Conservation (phyloP, 257 asterid genomes). For the Plantago major region DNA sequence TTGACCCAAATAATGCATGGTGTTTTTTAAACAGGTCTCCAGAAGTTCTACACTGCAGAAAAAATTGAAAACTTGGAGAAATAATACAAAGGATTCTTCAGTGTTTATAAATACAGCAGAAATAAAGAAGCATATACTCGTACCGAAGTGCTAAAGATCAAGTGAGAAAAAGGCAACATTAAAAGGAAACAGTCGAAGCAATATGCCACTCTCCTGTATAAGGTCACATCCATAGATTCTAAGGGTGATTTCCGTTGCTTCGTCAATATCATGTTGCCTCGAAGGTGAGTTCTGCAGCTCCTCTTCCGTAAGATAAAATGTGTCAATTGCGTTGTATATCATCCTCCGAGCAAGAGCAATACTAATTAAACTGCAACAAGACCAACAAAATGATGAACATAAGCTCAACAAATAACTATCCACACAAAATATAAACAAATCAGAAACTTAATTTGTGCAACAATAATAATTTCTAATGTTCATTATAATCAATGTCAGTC, state of each 20-base stretch:
- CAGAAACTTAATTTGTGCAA: too few relatives aligned
- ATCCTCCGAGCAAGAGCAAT: slow-evolving; percentile 29
- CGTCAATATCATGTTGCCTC: slow-evolving; percentile 76
- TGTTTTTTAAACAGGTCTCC: not conserved
- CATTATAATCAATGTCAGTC: too few relatives aligned
- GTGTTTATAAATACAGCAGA: not conserved
- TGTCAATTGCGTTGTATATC: slow-evolving; percentile 91
- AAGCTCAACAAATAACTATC: too few relatives aligned
- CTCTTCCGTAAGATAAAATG: slow-evolving; percentile 78
- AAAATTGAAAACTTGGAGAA: not conserved
- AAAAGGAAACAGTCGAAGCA: slow-evolving; percentile 87
- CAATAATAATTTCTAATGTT: too few relatives aligned
- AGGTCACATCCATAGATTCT: slow-evolving; percentile 95
- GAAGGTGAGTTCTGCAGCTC: slow-evolving; percentile 79
- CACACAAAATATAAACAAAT: too few relatives aligned
- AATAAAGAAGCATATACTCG: not conserved
- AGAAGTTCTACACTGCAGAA: not conserved
- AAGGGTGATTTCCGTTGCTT: slow-evolving; percentile 71
- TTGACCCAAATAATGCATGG: not conserved
- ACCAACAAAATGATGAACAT: too few relatives aligned
- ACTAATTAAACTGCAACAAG: slow-evolving; percentile 24
- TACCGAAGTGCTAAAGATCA: slow-evolving; percentile 2
- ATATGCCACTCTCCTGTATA: slow-evolving; percentile 91
- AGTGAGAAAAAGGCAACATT: not conserved
- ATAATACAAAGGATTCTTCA: not conserved